These are phyloP conservation scores for Oryza glaberrima DNA, from an alignment of 176 grass and related monocot genomes.

Conservation along the genomic window DNA sequence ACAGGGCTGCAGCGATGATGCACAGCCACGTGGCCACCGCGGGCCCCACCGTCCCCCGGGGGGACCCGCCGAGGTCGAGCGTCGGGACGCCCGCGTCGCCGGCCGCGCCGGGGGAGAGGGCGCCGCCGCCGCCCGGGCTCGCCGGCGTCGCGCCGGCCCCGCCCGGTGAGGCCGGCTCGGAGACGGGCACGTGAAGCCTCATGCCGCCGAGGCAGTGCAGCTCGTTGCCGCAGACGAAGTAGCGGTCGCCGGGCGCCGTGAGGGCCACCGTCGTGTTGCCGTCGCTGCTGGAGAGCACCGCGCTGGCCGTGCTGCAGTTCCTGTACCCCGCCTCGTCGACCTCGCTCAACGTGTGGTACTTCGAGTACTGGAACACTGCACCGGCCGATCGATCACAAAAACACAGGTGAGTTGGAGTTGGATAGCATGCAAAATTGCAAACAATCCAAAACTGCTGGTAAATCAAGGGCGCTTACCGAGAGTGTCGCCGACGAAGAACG, in stretches of 20 bases:
- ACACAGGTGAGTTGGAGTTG: too few species aligned
- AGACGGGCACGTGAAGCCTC: slow-evolving; percentile 65
- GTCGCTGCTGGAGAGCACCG: slow-evolving; percentile 52
- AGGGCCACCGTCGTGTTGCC: slow-evolving; percentile 75
- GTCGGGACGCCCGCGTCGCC: slow-evolving; percentile 33
- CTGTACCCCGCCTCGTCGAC: slow-evolving; percentile 67
- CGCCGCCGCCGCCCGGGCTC: neutral
- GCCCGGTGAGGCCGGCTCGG: slow-evolving; percentile 1
- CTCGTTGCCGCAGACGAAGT: slow-evolving; percentile 66
- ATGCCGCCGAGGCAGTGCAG: slow-evolving; percentile 85
- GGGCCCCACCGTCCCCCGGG: slow-evolving; percentile 10
- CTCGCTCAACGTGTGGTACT: slow-evolving; percentile 68
- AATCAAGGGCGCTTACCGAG: slow-evolving; percentile 4
- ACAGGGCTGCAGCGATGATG: neutral
- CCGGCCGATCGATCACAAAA: neutral
- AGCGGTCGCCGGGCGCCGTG: slow-evolving; percentile 52
- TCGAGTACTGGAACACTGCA: slow-evolving; percentile 77
- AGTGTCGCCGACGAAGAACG: slow-evolving; percentile 73
- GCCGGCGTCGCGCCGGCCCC: neutral
- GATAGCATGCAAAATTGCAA: too few species aligned
- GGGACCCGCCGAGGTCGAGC: slow-evolving; percentile 41
- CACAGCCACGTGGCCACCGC: slow-evolving; percentile 45
- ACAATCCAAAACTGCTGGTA: too few species aligned
- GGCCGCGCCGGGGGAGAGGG: slow-evolving; percentile 4
- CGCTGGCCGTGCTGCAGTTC: slow-evolving; percentile 50